Percentiles rank a stretch among this genome's conserved stretches.
Conservation (phyloP, 1,139 yeast genomes). For the Suhomyces coccinellae region DNA sequence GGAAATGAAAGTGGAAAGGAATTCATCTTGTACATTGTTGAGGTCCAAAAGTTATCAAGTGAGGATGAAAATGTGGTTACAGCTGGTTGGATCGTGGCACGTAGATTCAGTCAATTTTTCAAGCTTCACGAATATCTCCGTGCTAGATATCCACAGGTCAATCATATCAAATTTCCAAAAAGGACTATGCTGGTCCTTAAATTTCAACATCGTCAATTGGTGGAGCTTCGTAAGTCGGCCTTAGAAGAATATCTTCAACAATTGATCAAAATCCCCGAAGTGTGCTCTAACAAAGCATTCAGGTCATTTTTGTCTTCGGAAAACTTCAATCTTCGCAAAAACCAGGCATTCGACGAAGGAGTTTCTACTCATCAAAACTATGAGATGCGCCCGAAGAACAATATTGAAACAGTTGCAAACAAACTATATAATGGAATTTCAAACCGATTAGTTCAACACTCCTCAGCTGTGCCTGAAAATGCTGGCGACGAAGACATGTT, state of each 20-base stretch:
- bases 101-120: slow-evolving; percentile 83
- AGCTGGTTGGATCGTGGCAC: slow-evolving; percentile 88
- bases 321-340: slow-evolving; percentile 48
- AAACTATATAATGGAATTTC: slow-evolving; percentile 47
- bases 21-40: slow-evolving; percentile 71
- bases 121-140: slow-evolving; percentile 67
- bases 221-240: slow-evolving; percentile 63
- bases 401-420: slow-evolving; percentile 42
- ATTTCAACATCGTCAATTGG: slow-evolving; percentile 58
- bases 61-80: slow-evolving; percentile 47
- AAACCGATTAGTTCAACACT: slow-evolving; percentile 22
- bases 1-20: slow-evolving; percentile 59
- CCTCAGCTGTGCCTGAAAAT: slow-evolving; percentile 11
- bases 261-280: slow-evolving; percentile 60
- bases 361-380: background rate
- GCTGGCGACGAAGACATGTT: slow-evolving; percentile 24
- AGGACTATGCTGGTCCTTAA: slow-evolving; percentile 63
- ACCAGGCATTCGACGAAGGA: slow-evolving; percentile 31
- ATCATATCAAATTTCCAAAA: slow-evolving; percentile 58
- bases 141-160: slow-evolving; percentile 51
- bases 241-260: slow-evolving; percentile 63
- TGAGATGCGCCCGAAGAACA: slow-evolving; percentile 12
- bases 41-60: slow-evolving; percentile 58
- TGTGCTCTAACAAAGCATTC: slow-evolving; percentile 72
- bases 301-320: slow-evolving; percentile 78